Evolutionary conservation across 345 rosid species (phyloP), one percentile per base, ranked within the genome.

Genomic region (Eutrema japonicum): DNA sequence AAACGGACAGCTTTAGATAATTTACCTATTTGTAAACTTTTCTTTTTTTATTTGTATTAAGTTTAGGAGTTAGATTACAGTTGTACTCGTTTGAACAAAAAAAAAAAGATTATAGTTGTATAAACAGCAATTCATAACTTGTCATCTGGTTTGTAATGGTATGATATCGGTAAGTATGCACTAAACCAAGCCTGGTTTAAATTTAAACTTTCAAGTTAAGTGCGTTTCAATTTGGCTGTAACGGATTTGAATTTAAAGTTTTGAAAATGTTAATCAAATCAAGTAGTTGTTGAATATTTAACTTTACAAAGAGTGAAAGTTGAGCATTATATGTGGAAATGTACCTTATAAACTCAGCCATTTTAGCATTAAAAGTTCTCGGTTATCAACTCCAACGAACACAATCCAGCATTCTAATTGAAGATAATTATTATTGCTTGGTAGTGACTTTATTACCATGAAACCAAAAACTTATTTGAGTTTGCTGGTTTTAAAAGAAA

Each of bases 261-360:
- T 54, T 43, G n/a, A 50, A 59, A 29, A 7, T 49, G 42, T 27
- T 29, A 29, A 60, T 14, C 48, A 58, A 14, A 47, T 48, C 22
- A 59, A 60, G 68, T 38, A 22, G 59, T 38, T 27, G 75, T 60
- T 60, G 51, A 11, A 40, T 10, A 12, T 14, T 60, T 37, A 18
- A 46, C 56, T 35, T n/a, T 49, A 48, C 9, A 38, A 51, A 46
- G 56, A 48, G 58, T 60, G 57, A 27, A 47, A 47, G 38, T 13
- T 8, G 4, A 22, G 47, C 64, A 45, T 57, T 11, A 27, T 57
- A 29, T 22, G 55, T 58, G 3, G 41, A 10, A 48, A 43, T 62
- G 70, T 62, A 72, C 54, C 63, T 51, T 27, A 51, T 71, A 49
- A 60, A 38, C 50, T 42, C 29, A 46, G 13, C 18, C 37, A 42